Evolutionary conservation across 2,329 filamentous ascomycete genomes (phyloP).

Genomic region (Cryphonectria nitschkei): DNA sequence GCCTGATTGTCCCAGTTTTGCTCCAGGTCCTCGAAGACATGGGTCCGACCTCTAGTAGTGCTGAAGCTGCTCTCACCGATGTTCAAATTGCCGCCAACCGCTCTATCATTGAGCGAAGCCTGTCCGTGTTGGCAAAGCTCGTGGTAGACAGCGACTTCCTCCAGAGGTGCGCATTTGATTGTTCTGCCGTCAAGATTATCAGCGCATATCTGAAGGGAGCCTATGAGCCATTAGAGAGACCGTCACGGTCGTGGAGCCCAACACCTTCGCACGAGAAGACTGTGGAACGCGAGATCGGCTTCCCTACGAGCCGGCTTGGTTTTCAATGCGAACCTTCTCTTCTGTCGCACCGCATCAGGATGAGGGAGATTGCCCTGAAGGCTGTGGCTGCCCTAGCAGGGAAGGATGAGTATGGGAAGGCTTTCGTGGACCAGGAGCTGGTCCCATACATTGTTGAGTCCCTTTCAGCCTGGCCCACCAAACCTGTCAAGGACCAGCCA

Average conservation of each 20-base stretch:
- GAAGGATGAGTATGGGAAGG: conserved; percentile 83
- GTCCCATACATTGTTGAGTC: conserved; percentile 84
- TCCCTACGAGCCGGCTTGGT: conserved; percentile 57
- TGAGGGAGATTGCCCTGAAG: conserved; percentile 75
- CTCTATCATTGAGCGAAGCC: conserved; percentile 69
- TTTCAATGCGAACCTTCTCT: conserved; percentile 61
- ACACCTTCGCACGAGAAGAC: conserved; percentile 31
- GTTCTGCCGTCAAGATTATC: conserved; percentile 51
- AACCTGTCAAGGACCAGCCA: conserved; percentile 51
- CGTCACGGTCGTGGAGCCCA: conserved; percentile 44
- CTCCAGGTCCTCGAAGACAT: conserved; percentile 65
- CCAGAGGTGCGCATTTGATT: conserved; percentile 81
- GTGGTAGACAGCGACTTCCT: conserved; percentile 78
- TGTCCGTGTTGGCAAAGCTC: conserved; percentile 75
- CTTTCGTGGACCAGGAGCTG: conserved; percentile 79
- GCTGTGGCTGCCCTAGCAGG: conserved; percentile 82
- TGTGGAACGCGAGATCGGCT: conserved; percentile 20
- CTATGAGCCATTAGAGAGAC: conserved; percentile 49
- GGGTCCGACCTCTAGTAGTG: conserved; percentile 39
- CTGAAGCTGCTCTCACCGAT: conserved; percentile 44
- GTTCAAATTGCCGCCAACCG: conserved; percentile 47
- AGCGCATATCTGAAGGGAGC: conserved; percentile 54
- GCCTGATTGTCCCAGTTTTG: conserved; percentile 72
- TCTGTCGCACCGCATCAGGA: conserved; percentile 71
- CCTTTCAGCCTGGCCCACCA: conserved; percentile 60